These are phyloP conservation scores for Nephelium lappaceum DNA, from an alignment of 345 rosid genomes.

Conservation along the genomic window DNA sequence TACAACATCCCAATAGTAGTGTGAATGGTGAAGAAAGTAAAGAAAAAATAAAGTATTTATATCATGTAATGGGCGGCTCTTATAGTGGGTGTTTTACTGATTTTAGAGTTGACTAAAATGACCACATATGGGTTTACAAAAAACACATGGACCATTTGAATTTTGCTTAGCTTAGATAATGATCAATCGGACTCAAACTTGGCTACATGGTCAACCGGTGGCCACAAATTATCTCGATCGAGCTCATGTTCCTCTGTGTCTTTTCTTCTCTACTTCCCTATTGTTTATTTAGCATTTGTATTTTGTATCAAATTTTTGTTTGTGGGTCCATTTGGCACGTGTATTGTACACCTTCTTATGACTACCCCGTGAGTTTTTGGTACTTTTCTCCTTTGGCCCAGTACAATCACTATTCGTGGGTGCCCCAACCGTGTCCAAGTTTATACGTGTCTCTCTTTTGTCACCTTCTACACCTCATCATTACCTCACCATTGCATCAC, in stretches of 20 bases:
- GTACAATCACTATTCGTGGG: neutral
- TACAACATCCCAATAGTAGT: neutral
- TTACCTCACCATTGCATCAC: conserved; percentile 37
- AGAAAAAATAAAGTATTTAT: neutral
- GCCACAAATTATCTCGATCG: conserved; percentile 15
- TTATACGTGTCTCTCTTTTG: neutral
- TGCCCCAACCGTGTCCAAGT: neutral
- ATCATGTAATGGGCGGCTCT: conserved; percentile 21
- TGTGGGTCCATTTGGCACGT: conserved; percentile 1
- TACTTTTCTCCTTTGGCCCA: neutral
- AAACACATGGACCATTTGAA: conserved; percentile 16
- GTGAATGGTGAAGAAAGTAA: neutral
- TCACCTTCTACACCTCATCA: conserved; percentile 24
- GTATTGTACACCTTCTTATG: neutral
- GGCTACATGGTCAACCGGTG: conserved; percentile 25
- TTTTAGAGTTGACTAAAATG: conserved; percentile 18
- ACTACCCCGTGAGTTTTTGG: neutral
- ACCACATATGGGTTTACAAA: neutral
- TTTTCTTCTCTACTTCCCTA: neutral
- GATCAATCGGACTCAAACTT: neutral
- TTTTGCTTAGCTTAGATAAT: neutral
- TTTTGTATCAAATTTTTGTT: conserved; percentile 1
- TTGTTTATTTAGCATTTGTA: neutral
- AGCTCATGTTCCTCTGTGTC: neutral
- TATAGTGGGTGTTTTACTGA: neutral